Base-by-base conservation (phyloP, 495 filamentous ascomycete genomes). In the Zalerion maritima region DNA sequence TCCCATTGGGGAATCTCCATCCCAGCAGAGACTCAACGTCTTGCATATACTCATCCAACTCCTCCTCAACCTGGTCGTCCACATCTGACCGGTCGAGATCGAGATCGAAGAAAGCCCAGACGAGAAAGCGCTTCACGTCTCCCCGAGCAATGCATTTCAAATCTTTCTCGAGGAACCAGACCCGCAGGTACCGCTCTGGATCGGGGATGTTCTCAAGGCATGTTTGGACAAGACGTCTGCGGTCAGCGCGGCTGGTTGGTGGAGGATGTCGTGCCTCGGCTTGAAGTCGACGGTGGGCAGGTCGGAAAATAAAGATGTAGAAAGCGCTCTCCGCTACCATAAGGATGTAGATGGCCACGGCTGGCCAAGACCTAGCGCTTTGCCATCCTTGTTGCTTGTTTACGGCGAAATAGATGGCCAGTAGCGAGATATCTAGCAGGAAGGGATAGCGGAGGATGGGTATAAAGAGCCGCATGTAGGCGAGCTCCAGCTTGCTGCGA, bases 161-260 rank as follows among this genome's bases (percentile, higher is more conserved):
- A 19, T 60, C 50, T n/a, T 72, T 70, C 17, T 61, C 65, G 10
- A 72, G 60, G 41, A 79, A 78, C 77, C 77, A 82, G 22, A 55
- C 56, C 19, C 42, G 47, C 21, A 81, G 42, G 41, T 78, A 82
- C 19, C 41, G 47, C 31, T 69, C 61, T 13, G 52, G 48, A 35
- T 78, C 62, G 0, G 63, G 45, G 12, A 75, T 59, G 37, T 66
- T 70, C 6, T 47, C 52, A 14, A 55, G 47, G 49, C 71, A 74
- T 27, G 58, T 52, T 26, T 50, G 37, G 41, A 78, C 77, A 0
- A 82, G 57, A 5, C 45, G 57, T 28, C 48, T 37, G 9, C 63
- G 44, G 16, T 55, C 32, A 2, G 47, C 32, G 11, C 43, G 54
- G 3, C 55, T 29, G 4, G 59, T 49, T 1, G 54, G 38, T 2